Conservation (phyloP, 2,329 filamentous ascomycete species). For the Westerdykella sp. region DNA sequence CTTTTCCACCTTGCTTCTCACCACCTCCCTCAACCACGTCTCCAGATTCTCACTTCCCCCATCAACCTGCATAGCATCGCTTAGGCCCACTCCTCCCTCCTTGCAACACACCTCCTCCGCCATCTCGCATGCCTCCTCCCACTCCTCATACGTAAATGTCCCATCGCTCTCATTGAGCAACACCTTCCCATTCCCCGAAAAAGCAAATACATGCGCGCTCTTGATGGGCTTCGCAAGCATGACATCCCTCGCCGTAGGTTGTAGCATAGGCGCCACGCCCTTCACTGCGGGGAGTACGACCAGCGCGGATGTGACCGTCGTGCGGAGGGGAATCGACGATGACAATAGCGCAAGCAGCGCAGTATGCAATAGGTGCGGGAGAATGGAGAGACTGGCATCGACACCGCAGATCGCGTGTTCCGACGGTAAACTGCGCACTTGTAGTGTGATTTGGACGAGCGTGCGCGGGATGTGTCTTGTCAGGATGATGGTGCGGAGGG, state of each 20-base stretch:
- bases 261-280: conserved; percentile 45
- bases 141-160: conserved; percentile 65
- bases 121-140: conserved; percentile 62
- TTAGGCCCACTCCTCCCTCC: conserved; percentile 28
- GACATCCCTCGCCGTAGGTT: conserved; percentile 58
- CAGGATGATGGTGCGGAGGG: conserved; percentile 67
- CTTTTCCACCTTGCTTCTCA: conserved; percentile 35
- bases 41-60: conserved; percentile 29
- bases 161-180: conserved; percentile 79
- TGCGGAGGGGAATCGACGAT: conserved; percentile 72
- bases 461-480: conserved; percentile 69
- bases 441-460: conserved; percentile 75
- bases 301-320: conserved; percentile 71
- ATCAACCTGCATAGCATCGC: conserved; percentile 37
- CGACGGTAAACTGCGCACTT: conserved; percentile 63
- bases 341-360: conserved; percentile 77
- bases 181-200: conserved; percentile 60
- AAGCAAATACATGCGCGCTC: conserved; percentile 78
- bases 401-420: conserved; percentile 59
- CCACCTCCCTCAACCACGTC: conserved; percentile 37
- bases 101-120: conserved; percentile 62
- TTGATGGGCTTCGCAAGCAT: conserved; percentile 65
- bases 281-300: conserved; percentile 71
- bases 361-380: conserved; percentile 78
- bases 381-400: conserved; percentile 62